Conservation (phyloP, 2,329 filamentous ascomycete genomes). For the Nemania bipapillata region DNA sequence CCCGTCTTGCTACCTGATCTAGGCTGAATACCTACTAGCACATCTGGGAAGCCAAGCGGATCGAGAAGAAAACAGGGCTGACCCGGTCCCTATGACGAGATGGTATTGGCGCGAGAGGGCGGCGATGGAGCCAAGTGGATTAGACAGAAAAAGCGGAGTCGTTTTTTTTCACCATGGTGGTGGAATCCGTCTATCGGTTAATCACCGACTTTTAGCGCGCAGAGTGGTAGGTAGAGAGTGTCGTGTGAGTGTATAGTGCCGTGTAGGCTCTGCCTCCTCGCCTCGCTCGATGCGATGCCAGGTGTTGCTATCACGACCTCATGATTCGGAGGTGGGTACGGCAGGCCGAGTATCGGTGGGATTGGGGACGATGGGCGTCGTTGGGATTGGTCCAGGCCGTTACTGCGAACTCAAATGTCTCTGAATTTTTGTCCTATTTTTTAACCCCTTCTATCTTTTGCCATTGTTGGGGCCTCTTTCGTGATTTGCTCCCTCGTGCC, state of each 20-base stretch:
- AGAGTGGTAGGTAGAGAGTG: too few species aligned
- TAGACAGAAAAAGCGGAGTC: constrained; percentile 34
- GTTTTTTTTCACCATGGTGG: neutral
- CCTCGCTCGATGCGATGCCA: too few species aligned
- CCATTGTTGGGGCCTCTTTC: neutral
- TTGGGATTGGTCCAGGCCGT: constrained; percentile 5
- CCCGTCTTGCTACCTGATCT: constrained; percentile 17
- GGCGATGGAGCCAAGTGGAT: constrained; percentile 18
- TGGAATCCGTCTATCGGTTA: constrained; percentile 3
- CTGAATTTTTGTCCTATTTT: too few species aligned
- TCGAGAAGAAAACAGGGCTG: constrained; percentile 21
- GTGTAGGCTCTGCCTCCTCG: neutral
- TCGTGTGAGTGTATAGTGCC: too few species aligned
- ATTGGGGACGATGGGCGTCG: neutral
- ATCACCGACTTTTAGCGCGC: constrained; percentile 21
- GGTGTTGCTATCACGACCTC: constrained; percentile 11
- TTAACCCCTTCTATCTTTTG: neutral
- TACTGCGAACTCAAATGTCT: neutral
- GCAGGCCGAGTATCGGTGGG: constrained; percentile 44
- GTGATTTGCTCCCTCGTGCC: constrained; percentile 8
- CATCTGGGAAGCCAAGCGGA: constrained; percentile 6
- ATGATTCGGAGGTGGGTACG: constrained; percentile 17
- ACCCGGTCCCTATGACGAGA: constrained; percentile 16
- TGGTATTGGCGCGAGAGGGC: constrained; percentile 20
- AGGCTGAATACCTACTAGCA: constrained; percentile 26